Evolutionary conservation across 257 asterid genomes (phyloP).

Genomic region (Solanum ossicruentum): DNA sequence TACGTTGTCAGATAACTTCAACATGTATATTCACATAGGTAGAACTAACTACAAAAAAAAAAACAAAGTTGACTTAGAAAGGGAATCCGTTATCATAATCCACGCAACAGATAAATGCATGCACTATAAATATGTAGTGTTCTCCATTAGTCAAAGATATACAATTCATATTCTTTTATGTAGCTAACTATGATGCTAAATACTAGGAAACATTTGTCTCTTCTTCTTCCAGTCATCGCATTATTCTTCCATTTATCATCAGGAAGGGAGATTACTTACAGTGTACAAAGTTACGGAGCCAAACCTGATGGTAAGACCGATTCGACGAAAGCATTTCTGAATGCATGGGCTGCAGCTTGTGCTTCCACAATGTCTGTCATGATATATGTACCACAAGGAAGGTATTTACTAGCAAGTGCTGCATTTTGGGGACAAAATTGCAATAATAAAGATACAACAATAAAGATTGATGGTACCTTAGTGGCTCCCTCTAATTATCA

Average conservation of each 20-base stretch:
- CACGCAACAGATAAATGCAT: not conserved
- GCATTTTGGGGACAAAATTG: not conserved
- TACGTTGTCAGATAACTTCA: not conserved
- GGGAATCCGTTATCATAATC: not conserved
- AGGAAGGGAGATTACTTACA: not conserved
- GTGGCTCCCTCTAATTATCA: constrained; percentile 4
- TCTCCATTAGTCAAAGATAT: not conserved
- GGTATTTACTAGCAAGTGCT: not conserved
- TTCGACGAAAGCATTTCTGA: not conserved
- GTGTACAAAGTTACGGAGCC: constrained; percentile 1
- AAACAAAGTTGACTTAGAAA: not conserved
- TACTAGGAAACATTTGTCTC: not conserved
- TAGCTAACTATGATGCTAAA: not conserved
- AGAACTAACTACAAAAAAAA: not conserved
- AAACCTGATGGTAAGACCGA: not conserved
- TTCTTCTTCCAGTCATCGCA: not conserved
- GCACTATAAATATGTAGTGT: not conserved
- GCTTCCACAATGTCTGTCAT: not conserved
- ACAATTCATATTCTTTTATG: not conserved
- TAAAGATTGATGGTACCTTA: constrained; percentile 4
- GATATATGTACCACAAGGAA: constrained; percentile 6
- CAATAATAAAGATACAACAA: not conserved
- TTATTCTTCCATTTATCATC: not conserved
- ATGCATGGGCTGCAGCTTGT: constrained; percentile 10
- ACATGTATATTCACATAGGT: not conserved